Conservation (phyloP, 2,329 filamentous ascomycete species). For the Fusarium napiforme region DNA sequence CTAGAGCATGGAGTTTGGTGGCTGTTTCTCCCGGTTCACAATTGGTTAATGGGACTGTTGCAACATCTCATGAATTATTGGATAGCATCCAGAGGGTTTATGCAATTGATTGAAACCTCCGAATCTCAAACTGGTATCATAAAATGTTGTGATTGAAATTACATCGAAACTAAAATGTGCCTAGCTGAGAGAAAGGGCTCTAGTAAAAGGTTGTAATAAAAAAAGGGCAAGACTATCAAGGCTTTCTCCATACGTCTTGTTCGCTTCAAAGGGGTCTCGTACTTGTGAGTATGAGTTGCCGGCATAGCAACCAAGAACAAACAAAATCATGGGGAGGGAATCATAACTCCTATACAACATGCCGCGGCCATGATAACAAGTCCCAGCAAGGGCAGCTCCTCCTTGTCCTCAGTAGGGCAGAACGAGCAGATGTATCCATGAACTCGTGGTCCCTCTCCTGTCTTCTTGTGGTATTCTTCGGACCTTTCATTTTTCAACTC, state of each 20-base stretch:
- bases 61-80: not conserved
- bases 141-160: constrained; percentile 55
- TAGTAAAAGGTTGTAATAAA: constrained; percentile 48
- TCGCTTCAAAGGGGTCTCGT: constrained; percentile 38
- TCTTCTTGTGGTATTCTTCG: constrained; percentile 47
- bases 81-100: not conserved
- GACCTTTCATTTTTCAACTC: constrained; percentile 51
- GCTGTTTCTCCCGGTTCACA: not conserved
- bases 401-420: constrained; percentile 26
- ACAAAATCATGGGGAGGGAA: constrained; percentile 40
- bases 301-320: constrained; percentile 39
- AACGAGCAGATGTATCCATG: constrained; percentile 47
- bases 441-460: constrained; percentile 37
- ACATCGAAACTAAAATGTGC: constrained; percentile 59
- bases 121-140: constrained; percentile 57
- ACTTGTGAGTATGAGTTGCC: constrained; percentile 38
- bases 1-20: constrained; percentile 43
- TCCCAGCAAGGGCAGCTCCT: constrained; percentile 27
- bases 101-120: constrained; percentile 33
- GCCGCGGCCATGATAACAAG: constrained; percentile 35
- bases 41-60: constrained; percentile 6
- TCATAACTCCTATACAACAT: constrained; percentile 44
- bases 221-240: constrained; percentile 54
- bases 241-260: constrained; percentile 46
- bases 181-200: constrained; percentile 50